Evolutionary conservation across 768 basidiomycete species (phyloP).

Genomic region (Kwoniella botswanensis): DNA sequence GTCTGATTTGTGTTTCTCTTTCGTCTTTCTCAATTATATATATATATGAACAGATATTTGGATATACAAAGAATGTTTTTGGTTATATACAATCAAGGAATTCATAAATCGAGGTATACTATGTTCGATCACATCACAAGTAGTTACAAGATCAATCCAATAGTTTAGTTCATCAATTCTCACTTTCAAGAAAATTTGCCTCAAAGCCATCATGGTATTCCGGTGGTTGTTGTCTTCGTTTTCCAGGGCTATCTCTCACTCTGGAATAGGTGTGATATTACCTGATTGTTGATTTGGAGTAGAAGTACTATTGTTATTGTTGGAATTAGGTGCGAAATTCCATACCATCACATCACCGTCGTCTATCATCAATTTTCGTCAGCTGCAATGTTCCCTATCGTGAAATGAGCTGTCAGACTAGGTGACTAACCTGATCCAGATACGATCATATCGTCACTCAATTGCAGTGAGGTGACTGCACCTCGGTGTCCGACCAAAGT

Average conservation of each 20-base stretch:
- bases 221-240: not conserved
- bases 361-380: conserved; percentile 60
- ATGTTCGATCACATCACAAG: too few species aligned
- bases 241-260: not conserved
- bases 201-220: not conserved
- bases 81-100: not conserved
- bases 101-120: not conserved
- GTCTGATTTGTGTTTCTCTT: too few species aligned
- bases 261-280: conserved; percentile 10
- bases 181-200: too few species aligned
- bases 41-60: not conserved
- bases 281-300: conserved; percentile 4
- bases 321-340: conserved; percentile 61
- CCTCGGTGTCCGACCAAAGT: conserved; percentile 93
- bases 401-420: not conserved
- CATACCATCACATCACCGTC: conserved; percentile 86
- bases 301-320: not conserved
- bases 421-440: conserved; percentile 70
- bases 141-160: too few species aligned
- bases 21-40: not conserved
- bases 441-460: conserved; percentile 93
- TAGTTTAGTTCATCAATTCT: too few species aligned
- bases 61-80: not conserved
- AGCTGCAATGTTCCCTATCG: not conserved
- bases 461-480: conserved; percentile 85